Evolutionary conservation across 352 stramenopile genomes (phyloP).

Genomic region (Phytopythium oedochilum): DNA sequence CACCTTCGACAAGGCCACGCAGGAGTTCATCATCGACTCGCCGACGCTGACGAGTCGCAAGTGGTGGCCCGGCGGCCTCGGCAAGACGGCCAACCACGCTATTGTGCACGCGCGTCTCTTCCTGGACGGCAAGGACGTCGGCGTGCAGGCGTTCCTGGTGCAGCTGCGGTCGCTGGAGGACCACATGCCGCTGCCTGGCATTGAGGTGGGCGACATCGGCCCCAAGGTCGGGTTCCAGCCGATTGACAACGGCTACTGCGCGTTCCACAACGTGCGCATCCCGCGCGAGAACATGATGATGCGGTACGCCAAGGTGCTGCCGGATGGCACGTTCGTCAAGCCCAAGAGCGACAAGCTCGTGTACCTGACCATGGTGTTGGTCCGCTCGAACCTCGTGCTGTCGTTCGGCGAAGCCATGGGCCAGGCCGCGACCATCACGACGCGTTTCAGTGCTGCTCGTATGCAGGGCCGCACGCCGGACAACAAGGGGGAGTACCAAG

Average conservation of each 20-base stretch:
- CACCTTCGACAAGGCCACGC: constrained; percentile 80
- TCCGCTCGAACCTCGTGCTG: constrained; percentile 26
- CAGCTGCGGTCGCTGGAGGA: constrained; percentile 81
- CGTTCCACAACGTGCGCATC: constrained; percentile 86
- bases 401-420: constrained; percentile 16
- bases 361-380: constrained; percentile 52
- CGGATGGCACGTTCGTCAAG: constrained; percentile 53
- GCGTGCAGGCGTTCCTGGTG: constrained; percentile 94
- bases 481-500: constrained; percentile 44
- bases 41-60: constrained; percentile 93
- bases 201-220: constrained; percentile 90
- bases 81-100: constrained; percentile 88
- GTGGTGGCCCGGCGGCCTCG: constrained; percentile 94
- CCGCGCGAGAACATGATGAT: constrained; percentile 54
- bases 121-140: constrained; percentile 46
- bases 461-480: constrained; percentile 35
- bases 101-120: constrained; percentile 90
- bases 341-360: constrained; percentile 62
- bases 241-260: constrained; percentile 91
- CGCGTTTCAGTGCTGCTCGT: constrained; percentile 43
- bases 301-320: constrained; percentile 32
- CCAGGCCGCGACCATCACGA: constrained; percentile 36
- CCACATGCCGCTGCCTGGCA: constrained; percentile 75
- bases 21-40: constrained; percentile 94
- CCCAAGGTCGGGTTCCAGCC: constrained; percentile 90